Evolutionary conservation across 2,329 filamentous ascomycete species (phyloP), one percentile per base, ranked within the genome.

Genomic region (Sarocladium brachiariae): DNA sequence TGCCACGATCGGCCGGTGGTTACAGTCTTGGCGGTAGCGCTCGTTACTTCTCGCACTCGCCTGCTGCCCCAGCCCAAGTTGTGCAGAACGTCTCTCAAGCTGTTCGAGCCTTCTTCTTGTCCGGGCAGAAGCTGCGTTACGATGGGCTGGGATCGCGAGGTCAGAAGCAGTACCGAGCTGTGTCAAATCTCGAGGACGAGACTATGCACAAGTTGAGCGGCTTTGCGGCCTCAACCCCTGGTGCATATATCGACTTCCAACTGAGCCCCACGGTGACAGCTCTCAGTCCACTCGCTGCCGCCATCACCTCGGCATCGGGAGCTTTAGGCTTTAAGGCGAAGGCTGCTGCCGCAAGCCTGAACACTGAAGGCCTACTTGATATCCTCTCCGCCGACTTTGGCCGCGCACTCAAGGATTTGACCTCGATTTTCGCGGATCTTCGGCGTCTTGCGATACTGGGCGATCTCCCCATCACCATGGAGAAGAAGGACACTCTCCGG

Each of bases 21-120:
- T 99, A 99, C 64, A 77, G 77, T 56, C 71, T 88, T 34, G 70
- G 77, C 51, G 88, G 88, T 25, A 83, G 87, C 57, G 87, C 84
- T 21, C 80, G 92, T 57, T 92, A 92, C 72, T 97, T 97, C 70
- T 95, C 89, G 1, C 91, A 96, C 69, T 81, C 83, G 1, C 89
- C 92, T 1, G 86, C 88, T 9, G 81, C 85, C 7, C 90, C 89
- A 34, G 89, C 91, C 1, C 89, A 97, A 65, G 89, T 97, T 43
- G 81, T 97, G 49, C 87, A 93, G 66, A 96, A 96, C 68, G 92
- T 96, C n/a, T 95, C 89, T 11, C 84, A 90, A 59, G 93, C 90
- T 4, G 84, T 97, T 61, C 83, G 93, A 50, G 91, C 90, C 11
- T 96, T 99, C 69, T 86, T 89, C 70, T 76, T 96, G n/a, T 90